Conservation (phyloP, 495 filamentous ascomycete genomes). For the Neurospora africana region DNA sequence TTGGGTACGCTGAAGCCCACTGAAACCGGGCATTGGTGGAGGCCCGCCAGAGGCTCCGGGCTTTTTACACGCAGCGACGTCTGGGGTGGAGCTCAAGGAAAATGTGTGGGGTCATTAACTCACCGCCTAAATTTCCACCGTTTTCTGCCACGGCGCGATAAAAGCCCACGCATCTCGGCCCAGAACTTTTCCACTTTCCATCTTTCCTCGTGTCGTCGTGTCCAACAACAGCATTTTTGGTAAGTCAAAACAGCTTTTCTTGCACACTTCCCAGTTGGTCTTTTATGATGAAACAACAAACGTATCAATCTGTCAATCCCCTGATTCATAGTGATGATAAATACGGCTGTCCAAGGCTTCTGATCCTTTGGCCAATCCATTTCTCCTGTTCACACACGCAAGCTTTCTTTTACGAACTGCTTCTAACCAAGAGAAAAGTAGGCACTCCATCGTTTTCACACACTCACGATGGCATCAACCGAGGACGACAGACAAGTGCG, state of each 20-base stretch:
- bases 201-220: slow-evolving; percentile 9
- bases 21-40: neutral
- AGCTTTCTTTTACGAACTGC: neutral
- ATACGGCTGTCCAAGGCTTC: slow-evolving; percentile 23
- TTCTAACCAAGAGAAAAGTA: slow-evolving; percentile 12
- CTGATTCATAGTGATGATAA: slow-evolving; percentile 30
- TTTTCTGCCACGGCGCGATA: slow-evolving; percentile 10
- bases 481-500: slow-evolving; percentile 40
- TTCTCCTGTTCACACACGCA: neutral
- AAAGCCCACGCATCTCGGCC: slow-evolving; percentile 4
- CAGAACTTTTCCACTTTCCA: slow-evolving; percentile 5
- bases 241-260: slow-evolving; percentile 10
- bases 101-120: neutral
- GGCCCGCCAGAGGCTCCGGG: neutral
- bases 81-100: neutral
- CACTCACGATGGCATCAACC: slow-evolving; percentile 16
- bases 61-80: neutral
- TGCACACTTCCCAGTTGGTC: neutral
- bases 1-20: neutral
- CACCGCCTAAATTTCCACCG: neutral
- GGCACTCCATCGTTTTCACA: neutral
- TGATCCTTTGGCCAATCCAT: slow-evolving; percentile 14
- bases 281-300: slow-evolving; percentile 28
- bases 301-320: slow-evolving; percentile 36
- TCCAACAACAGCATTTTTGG: slow-evolving; percentile 15